Evolutionary conservation across 768 basidiomycete genomes (phyloP).

Genomic region (Mycena chlorophos): DNA sequence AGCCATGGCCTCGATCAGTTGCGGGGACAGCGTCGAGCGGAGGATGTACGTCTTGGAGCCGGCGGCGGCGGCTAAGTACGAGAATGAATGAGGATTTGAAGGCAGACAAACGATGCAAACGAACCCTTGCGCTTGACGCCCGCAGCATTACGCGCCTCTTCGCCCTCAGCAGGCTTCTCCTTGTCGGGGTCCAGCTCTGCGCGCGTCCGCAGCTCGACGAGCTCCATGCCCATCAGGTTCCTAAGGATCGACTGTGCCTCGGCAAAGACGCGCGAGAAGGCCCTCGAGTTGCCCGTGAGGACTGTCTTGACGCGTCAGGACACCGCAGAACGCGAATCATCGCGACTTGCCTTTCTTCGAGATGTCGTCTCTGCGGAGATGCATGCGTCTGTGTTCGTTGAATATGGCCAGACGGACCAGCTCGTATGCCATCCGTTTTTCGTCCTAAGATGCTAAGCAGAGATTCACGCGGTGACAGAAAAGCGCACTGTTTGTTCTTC

Average conservation of each 20-base stretch:
- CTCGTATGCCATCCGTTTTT: slow-evolving; percentile 64
- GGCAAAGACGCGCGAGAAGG: slow-evolving; percentile 65
- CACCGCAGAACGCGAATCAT: not conserved
- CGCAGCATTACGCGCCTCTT: slow-evolving; percentile 48
- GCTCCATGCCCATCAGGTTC: slow-evolving; percentile 78
- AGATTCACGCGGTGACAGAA: not conserved
- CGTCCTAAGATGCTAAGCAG: slow-evolving; percentile 51
- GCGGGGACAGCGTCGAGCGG: slow-evolving; percentile 66
- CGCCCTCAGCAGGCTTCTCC: slow-evolving; percentile 46
- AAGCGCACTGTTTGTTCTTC: slow-evolving; percentile 28
- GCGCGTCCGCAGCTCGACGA: slow-evolving; percentile 73
- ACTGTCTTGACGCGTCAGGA: slow-evolving; percentile 25
- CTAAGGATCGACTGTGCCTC: slow-evolving; percentile 65
- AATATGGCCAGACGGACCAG: slow-evolving; percentile 84
- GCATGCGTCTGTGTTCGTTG: slow-evolving; percentile 65
- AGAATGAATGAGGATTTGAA: not conserved
- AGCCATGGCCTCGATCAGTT: slow-evolving; percentile 62
- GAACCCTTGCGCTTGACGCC: slow-evolving; percentile 70
- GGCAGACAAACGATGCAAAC: slow-evolving; percentile 5
- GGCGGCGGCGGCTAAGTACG: slow-evolving; percentile 44
- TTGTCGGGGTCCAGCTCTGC: slow-evolving; percentile 52
- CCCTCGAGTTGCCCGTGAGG: slow-evolving; percentile 42
- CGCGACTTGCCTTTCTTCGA: slow-evolving; percentile 67
- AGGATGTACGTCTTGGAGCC: slow-evolving; percentile 84
- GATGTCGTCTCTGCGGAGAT: slow-evolving; percentile 80